phyloP scores from a whole-genome alignment of 2,329 filamentous ascomycete genomes.

The Colletotrichum tropicicola region DNA sequence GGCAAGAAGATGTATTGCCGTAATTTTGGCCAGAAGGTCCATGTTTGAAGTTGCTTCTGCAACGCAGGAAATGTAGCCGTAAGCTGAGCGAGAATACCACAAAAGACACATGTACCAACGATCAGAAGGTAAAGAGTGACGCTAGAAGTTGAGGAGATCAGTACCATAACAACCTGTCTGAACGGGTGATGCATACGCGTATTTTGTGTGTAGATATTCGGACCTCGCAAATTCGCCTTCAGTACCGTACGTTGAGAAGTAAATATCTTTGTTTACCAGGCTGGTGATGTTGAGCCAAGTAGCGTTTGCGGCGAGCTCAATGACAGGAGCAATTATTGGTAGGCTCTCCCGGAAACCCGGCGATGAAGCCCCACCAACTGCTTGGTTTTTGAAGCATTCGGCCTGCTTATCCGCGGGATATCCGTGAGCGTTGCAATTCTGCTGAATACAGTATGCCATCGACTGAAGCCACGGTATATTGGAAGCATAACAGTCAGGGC shows the following conservation, averaged over 20 bases:
- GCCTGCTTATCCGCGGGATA: constrained; percentile 26
- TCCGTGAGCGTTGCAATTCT: constrained; percentile 37
- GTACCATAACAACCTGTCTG: not conserved
- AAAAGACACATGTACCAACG: not conserved
- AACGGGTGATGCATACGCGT: not conserved
- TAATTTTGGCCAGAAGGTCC: constrained; percentile 21
- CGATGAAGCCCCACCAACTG: not conserved
- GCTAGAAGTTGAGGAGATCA: not conserved
- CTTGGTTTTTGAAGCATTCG: constrained; percentile 10
- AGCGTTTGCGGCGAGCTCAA: not conserved
- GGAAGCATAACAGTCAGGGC: constrained; percentile 38
- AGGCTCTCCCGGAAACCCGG: constrained; percentile 35
- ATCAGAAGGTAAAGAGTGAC: not conserved
- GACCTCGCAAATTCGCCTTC: constrained; percentile 8
- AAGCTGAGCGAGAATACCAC: not conserved
- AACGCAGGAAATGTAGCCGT: not conserved
- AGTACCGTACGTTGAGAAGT: not conserved
- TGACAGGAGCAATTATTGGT: not conserved
- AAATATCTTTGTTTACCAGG: not conserved
- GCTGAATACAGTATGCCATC: constrained; percentile 44
- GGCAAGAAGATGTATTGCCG: constrained; percentile 35
- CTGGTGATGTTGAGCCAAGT: constrained; percentile 7
- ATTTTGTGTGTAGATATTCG: constrained; percentile 8
- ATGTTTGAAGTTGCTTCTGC: not conserved
- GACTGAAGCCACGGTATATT: constrained; percentile 41